Percentiles rank a stretch among this genome's conserved stretches.
Evolutionary conservation across 805 yeast species (phyloP).

Genomic region (Zygoascus flipseniorum): DNA sequence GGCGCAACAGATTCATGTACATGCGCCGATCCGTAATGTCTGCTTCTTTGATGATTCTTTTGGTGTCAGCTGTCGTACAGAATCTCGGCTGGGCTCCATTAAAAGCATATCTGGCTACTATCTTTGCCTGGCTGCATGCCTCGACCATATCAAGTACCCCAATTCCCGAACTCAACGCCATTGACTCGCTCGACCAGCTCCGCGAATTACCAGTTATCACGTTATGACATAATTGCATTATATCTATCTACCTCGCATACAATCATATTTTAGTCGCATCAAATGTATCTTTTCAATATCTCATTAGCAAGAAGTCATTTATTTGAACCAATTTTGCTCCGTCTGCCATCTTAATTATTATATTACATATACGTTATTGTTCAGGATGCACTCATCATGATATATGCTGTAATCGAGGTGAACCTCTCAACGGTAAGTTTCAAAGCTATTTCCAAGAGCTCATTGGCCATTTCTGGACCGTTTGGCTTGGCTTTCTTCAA

Average conservation of each 20-base stretch:
- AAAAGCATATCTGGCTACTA: not conserved
- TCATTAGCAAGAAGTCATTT: no score
- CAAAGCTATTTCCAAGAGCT: constrained; percentile 52
- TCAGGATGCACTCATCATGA: constrained; percentile 37
- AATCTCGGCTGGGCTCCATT: not conserved
- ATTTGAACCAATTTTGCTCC: no score
- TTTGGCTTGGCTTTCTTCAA: constrained; percentile 33
- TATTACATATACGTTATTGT: not conserved
- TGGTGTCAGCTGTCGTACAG: constrained; percentile 10
- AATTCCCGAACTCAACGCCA: not conserved
- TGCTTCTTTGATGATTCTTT: constrained; percentile 6
- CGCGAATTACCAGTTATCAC: not conserved
- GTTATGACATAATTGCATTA: not conserved
- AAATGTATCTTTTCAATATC: no score
- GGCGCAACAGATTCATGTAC: constrained; percentile 12
- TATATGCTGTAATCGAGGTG: constrained; percentile 66
- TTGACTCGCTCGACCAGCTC: not conserved
- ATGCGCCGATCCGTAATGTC: constrained; percentile 8
- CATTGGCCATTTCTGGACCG: constrained; percentile 51
- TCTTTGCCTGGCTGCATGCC: not conserved
- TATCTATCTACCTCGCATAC: no score
- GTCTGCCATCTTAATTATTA: no score
- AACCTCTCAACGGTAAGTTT: constrained; percentile 62
- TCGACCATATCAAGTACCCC: not conserved
- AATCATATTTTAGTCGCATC: no score